Conservation (phyloP, 2,329 filamentous ascomycete species). For the Fusarium mangiferae region DNA sequence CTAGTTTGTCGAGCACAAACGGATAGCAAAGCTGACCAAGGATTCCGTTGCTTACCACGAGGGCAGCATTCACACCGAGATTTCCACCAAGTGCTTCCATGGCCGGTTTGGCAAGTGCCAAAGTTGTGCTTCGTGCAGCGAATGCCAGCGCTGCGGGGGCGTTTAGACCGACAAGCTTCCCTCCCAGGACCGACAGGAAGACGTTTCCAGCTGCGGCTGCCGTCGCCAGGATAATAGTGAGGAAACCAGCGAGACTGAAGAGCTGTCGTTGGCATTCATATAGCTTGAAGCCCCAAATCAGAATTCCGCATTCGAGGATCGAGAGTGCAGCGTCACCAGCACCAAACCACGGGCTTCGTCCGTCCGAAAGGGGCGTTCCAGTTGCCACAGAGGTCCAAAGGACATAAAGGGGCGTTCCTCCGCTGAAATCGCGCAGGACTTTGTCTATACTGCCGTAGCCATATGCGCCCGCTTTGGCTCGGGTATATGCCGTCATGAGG, state of each 20-base stretch:
- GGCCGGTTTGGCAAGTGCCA: conserved; percentile 61
- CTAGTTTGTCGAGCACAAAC: conserved; percentile 46
- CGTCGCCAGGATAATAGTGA: conserved; percentile 52
- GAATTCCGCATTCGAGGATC: conserved; percentile 61
- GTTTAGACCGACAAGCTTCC: conserved; percentile 50
- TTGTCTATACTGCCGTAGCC: conserved; percentile 44
- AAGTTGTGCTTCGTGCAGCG: conserved; percentile 60
- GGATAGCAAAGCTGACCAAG: conserved; percentile 55
- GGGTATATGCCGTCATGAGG: conserved; percentile 56
- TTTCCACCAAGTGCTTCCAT: conserved; percentile 58
- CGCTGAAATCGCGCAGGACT: conserved; percentile 46
- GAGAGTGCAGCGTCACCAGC: conserved; percentile 61
- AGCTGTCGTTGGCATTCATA: conserved; percentile 61
- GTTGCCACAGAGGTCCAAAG: conserved; percentile 47
- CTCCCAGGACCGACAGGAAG: conserved; percentile 53
- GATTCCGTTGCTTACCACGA: conserved; percentile 64
- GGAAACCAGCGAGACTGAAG: conserved; percentile 55
- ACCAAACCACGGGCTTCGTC: conserved; percentile 50
- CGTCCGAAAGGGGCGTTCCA: conserved; percentile 6
- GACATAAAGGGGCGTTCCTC: conserved; percentile 49
- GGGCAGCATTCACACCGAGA: conserved; percentile 58
- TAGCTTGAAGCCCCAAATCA: conserved; percentile 65
- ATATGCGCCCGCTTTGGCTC: conserved; percentile 51
- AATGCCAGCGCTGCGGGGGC: conserved; percentile 55
- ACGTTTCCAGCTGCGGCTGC: conserved; percentile 55